These are phyloP conservation scores for Globisporangium irregulare DNA, from an alignment of 352 stramenopile species.

Conservation along the genomic window DNA sequence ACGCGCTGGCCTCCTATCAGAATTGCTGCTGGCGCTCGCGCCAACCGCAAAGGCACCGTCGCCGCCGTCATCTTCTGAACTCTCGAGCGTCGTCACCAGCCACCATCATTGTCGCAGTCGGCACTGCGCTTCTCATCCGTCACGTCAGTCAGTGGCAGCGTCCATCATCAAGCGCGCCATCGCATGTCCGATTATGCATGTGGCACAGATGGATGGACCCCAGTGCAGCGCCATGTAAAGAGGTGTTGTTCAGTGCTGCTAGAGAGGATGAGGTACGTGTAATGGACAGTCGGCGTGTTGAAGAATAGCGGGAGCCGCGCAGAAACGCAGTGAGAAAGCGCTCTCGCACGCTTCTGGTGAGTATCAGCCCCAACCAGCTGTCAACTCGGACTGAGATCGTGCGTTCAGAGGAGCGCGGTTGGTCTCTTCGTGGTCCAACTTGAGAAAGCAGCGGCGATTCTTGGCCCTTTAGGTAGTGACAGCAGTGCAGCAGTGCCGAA, in stretches of 20 bases:
- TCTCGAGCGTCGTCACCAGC: neutral
- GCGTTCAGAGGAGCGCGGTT: too few relatives aligned
- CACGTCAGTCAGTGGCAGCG: neutral
- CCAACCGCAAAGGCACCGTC: neutral
- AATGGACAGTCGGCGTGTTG: neutral
- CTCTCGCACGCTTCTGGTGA: neutral
- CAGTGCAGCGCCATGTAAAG: neutral
- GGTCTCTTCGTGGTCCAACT: neutral
- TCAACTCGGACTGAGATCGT: neutral
- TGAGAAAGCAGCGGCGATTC: neutral
- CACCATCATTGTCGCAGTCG: neutral
- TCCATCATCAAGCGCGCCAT: neutral
- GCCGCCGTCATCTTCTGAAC: neutral
- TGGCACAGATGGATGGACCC: neutral
- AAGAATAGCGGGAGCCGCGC: neutral
- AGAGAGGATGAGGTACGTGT: too few relatives aligned
- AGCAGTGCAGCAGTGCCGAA: too few relatives aligned
- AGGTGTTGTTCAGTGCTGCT: neutral
- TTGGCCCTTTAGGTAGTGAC: too few relatives aligned
- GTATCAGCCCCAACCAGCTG: neutral
- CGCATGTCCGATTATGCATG: neutral
- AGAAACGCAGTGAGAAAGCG: neutral
- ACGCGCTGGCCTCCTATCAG: neutral
- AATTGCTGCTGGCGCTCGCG: neutral
- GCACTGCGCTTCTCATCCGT: neutral